Base-by-base conservation (phyloP, 805 yeast species). In the Kodamaea laetipori region DNA sequence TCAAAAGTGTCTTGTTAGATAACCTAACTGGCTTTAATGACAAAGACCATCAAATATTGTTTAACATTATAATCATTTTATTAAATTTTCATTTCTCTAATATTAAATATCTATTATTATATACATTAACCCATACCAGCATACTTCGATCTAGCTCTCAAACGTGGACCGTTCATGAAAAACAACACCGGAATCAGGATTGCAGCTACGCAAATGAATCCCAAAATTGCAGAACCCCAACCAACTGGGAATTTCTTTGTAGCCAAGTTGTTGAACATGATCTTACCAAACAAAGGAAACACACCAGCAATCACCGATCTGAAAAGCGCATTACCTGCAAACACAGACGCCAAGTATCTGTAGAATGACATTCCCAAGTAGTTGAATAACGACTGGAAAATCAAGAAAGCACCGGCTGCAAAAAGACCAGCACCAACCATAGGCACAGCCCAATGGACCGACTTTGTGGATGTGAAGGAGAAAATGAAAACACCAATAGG, bases 231-330 rank as follows among this genome's bases (percentile, higher is more conserved):
- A 1, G 75, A 48, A 2, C 83, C 85, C 83, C 83, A 81, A 3
- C 71, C 83, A 12, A 76, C 78, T 1, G 85, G 84, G 55, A 65
- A 81, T 28, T 67, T 71, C 1, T 40, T 17, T 37, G 73, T 71
- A 6, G 72, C 74, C 43, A 78, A 63, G 51, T 77, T 74, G 43
- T 67, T 62, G 57, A 75, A 85, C 78, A 85, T 73, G 27, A 78
- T 76, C 30, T 69, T 56, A 5, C 86, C 84, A 60, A 85, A 83
- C 41, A 85, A 67, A 31, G 86, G 85, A 68, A 81, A 81, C 3
- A 74, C 77, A 48, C 80, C 78, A 1, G 82, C 86, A 51, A 74
- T 71, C 2, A 62, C 61, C 4, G 78, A 66, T 43, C 86, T 71
- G 47, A 71, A 68, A 18, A 80, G 60, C 28, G 67, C 76, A 53